phyloP scores from a whole-genome alignment of 1,139 yeast genomes.

The Taiozyma sp. region DNA sequence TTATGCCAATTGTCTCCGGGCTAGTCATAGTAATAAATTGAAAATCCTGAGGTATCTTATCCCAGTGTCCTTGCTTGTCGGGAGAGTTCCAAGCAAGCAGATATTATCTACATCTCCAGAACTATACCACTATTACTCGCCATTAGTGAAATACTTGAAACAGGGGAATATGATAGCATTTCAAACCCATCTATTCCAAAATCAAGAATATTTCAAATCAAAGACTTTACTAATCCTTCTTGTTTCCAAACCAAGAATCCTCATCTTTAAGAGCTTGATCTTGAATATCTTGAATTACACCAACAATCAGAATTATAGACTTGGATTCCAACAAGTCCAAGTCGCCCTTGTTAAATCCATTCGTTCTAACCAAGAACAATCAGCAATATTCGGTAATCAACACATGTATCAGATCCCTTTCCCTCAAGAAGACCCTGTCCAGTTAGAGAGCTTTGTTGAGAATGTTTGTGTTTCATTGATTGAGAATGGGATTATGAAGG shows the following conservation, averaged over 20 bases:
- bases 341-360: slow-evolving; percentile 13
- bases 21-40: slow-evolving; percentile 28
- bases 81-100: slow-evolving; percentile 40
- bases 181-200: slow-evolving; percentile 27
- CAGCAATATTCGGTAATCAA: slow-evolving; percentile 9
- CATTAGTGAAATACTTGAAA: slow-evolving; percentile 32
- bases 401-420: slow-evolving; percentile 14
- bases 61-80: slow-evolving; percentile 53
- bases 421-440: slow-evolving; percentile 3
- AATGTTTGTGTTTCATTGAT: slow-evolving; percentile 45
- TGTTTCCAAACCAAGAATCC: slow-evolving; percentile 36
- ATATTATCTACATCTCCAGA: slow-evolving; percentile 26
- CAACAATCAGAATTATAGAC: slow-evolving; percentile 4
- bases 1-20: slow-evolving; percentile 38
- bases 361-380: slow-evolving; percentile 12
- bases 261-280: slow-evolving; percentile 44
- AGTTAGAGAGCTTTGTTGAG: slow-evolving; percentile 30
- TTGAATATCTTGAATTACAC: slow-evolving; percentile 22
- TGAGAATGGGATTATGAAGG: slow-evolving; percentile 50
- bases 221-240: slow-evolving; percentile 35
- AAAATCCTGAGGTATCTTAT: slow-evolving; percentile 43
- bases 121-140: slow-evolving; percentile 34
- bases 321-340: slow-evolving; percentile 8
- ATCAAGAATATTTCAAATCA: slow-evolving; percentile 35
- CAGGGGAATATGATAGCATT: slow-evolving; percentile 39